phyloP scores from a whole-genome alignment of 176 grass and related monocot genomes.

The Musa schizocarpa region DNA sequence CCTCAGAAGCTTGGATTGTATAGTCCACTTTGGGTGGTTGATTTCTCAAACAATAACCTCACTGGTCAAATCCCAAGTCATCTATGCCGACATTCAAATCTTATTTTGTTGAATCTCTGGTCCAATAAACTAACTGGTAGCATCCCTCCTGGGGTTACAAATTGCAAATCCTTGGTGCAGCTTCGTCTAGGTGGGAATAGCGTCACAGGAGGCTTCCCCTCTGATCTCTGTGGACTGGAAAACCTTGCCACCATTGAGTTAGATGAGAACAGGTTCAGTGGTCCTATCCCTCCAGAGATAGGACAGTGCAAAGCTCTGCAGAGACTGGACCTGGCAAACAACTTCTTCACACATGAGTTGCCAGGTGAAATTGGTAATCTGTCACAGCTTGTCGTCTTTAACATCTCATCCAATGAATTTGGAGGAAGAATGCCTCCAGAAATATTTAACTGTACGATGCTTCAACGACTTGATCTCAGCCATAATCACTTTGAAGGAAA shows the following conservation, averaged over 20 bases:
- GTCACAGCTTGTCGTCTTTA: conserved; percentile 79
- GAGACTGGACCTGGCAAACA: conserved; percentile 72
- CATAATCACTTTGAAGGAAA: conserved; percentile 70
- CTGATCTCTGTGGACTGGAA: conserved; percentile 61
- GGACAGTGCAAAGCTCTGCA: conserved; percentile 68
- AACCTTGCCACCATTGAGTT: conserved; percentile 92
- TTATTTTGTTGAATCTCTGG: conserved; percentile 83
- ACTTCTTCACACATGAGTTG: conserved; percentile 82
- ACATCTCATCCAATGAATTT: conserved; percentile 82
- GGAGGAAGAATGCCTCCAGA: conserved; percentile 67
- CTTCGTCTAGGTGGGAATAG: conserved; percentile 63
- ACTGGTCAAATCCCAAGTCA: conserved; percentile 73
- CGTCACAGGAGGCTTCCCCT: conserved; percentile 86
- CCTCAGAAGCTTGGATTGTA: conserved; percentile 74
- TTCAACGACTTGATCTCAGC: conserved; percentile 94
- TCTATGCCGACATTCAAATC: conserved; percentile 76
- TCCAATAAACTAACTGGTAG: conserved; percentile 75
- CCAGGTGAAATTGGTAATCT: conserved; percentile 71
- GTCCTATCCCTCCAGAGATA: conserved; percentile 76
- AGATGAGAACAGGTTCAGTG: conserved; percentile 72
- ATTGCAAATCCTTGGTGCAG: conserved; percentile 80
- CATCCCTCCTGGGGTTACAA: conserved; percentile 69
- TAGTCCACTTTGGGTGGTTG: conserved; percentile 84
- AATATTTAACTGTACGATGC: conserved; percentile 77
- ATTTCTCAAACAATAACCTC: conserved; percentile 89